phyloP scores from a whole-genome alignment of 2,329 filamentous ascomycete species.

The Sphaceloma murrayae region DNA sequence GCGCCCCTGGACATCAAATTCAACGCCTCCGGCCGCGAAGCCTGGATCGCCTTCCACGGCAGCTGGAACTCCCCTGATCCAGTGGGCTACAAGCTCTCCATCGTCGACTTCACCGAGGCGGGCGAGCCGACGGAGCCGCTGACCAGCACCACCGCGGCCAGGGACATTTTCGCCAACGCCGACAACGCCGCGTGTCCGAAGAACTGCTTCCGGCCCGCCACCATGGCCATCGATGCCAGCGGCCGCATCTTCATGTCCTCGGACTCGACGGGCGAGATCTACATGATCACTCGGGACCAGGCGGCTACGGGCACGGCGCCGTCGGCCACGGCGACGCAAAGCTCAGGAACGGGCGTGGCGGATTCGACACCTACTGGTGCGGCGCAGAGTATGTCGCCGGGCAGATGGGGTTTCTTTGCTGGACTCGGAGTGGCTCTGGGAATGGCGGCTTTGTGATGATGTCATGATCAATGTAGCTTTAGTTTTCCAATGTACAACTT shows the following conservation, averaged over 20 bases:
- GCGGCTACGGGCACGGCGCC: neutral
- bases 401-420: too few species aligned
- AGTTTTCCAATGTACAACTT: too few species aligned
- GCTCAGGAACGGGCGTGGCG: neutral
- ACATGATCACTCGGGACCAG: conserved; percentile 34
- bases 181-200: conserved; percentile 46
- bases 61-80: conserved; percentile 49
- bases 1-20: conserved; percentile 66
- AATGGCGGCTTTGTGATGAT: too few species aligned
- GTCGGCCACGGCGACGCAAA: too few species aligned
- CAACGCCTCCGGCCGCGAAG: conserved; percentile 45
- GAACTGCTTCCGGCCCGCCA: conserved; percentile 54
- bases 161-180: conserved; percentile 47
- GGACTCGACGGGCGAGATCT: conserved; percentile 58
- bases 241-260: conserved; percentile 54
- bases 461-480: too few species aligned
- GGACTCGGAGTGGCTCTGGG: too few species aligned
- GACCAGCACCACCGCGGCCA: conserved; percentile 38
- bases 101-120: conserved; percentile 36
- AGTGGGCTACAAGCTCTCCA: conserved; percentile 43
- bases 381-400: too few species aligned
- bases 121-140: conserved; percentile 37
- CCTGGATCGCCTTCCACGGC: conserved; percentile 63
- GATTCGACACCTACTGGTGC: neutral
- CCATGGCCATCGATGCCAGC: conserved; percentile 42